phyloP scores from a whole-genome alignment of 1,139 yeast species.

The Diutina ranongensis region DNA sequence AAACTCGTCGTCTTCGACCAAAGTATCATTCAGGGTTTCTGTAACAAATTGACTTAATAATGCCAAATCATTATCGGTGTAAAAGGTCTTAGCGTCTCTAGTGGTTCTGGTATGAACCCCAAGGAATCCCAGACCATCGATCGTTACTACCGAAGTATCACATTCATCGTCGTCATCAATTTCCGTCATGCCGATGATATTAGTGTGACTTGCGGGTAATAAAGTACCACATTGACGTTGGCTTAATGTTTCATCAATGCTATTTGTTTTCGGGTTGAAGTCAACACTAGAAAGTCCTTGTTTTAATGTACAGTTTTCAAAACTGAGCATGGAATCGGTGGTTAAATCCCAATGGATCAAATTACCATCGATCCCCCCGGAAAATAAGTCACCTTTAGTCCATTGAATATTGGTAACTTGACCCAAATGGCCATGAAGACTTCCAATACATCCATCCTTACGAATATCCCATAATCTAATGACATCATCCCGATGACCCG shows the following conservation, averaged over 20 bases:
- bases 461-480: conserved; percentile 72
- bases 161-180: conserved; percentile 11
- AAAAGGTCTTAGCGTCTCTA: not conserved
- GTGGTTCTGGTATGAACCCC: conserved; percentile 32
- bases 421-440: conserved; percentile 46
- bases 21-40: not conserved
- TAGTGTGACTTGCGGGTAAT: conserved; percentile 45
- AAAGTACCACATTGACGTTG: conserved; percentile 52
- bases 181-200: conserved; percentile 32
- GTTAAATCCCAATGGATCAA: conserved; percentile 64
- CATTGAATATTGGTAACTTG: conserved; percentile 49
- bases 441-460: conserved; percentile 41
- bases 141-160: conserved; percentile 23
- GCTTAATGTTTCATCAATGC: conserved; percentile 19
- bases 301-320: conserved; percentile 26
- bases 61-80: not conserved
- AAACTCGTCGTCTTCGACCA: not conserved
- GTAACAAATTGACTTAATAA: not conserved
- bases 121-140: conserved; percentile 43
- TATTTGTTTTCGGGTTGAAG: conserved; percentile 22
- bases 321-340: conserved; percentile 13
- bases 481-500: conserved; percentile 49
- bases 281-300: conserved; percentile 35
- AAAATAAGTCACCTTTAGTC: conserved; percentile 46
- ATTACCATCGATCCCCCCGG: conserved; percentile 63